phyloP scores from a whole-genome alignment of 2,329 filamentous ascomycete genomes.

The Coniosporium tulheliwenetii region DNA sequence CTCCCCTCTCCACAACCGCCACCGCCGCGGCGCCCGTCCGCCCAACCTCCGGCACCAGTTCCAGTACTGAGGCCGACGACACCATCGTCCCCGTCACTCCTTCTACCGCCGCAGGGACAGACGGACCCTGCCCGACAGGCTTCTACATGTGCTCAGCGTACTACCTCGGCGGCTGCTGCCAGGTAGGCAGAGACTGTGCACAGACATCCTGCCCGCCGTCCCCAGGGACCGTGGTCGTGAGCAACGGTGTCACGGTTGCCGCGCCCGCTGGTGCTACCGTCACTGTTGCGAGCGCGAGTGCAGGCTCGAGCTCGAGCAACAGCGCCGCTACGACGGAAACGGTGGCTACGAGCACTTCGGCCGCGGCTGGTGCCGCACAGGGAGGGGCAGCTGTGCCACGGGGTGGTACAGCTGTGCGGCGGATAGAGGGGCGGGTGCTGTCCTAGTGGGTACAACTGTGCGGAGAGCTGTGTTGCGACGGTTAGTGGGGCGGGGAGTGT shows the following conservation, averaged over 20 bases:
- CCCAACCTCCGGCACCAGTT: conserved; percentile 21
- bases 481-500: conserved; percentile 39
- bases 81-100: conserved; percentile 8
- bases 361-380: conserved; percentile 8
- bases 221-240: conserved; percentile 48
- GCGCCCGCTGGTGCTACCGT: conserved; percentile 38
- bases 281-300: conserved; percentile 19
- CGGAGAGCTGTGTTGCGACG: conserved; percentile 52
- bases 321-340: conserved; percentile 11
- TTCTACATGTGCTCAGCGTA: conserved; percentile 84
- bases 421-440: conserved; percentile 68
- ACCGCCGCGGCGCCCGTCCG: conserved; percentile 24
- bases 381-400: conserved; percentile 44
- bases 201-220: conserved; percentile 60
- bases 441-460: conserved; percentile 61
- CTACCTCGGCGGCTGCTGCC: conserved; percentile 73
- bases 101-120: conserved; percentile 12
- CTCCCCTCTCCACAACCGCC: conserved; percentile 15
- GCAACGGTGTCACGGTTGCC: conserved; percentile 54
- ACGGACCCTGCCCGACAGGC: conserved; percentile 56
- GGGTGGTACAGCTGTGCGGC: conserved; percentile 65
- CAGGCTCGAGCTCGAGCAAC: conserved; percentile 12
- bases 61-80: conserved; percentile 10
- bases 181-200: conserved; percentile 71
- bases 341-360: conserved; percentile 6